A percentile compares a stretch with the other conserved stretches of the same genome.
These are phyloP conservation scores for Exophiala sp. DNA, from an alignment of 2,329 filamentous ascomycete species.

Conservation along the genomic window DNA sequence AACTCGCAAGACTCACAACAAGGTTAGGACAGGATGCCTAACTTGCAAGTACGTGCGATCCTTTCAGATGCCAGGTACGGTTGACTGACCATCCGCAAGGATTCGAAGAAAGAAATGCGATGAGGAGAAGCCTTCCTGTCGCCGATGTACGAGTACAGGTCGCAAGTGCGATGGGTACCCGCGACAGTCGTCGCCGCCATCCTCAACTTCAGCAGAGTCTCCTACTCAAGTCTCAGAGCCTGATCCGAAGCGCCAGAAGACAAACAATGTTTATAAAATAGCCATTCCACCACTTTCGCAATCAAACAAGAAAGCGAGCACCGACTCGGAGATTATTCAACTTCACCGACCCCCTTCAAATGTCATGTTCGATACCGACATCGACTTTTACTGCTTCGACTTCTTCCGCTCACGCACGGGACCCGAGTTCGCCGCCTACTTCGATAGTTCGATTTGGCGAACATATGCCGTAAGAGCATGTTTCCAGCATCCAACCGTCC, in stretches of 20 bases:
- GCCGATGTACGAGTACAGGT: conserved; percentile 33
- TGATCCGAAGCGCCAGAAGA: conserved; percentile 28
- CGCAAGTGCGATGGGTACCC: conserved; percentile 34
- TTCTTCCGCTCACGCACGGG: conserved; percentile 34
- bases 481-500: conserved; percentile 24
- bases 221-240: conserved; percentile 23
- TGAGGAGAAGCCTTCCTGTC: conserved; percentile 32
- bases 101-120: conserved; percentile 34
- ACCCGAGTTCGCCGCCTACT: conserved; percentile 27
- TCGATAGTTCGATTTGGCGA: conserved; percentile 28
- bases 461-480: conserved; percentile 19
- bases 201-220: conserved; percentile 20
- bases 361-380: conserved; percentile 23
- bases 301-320: conserved; percentile 24
- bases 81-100: conserved; percentile 7
- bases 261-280: conserved; percentile 7
- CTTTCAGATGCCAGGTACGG: background rate
- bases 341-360: conserved; percentile 14
- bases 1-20: conserved; percentile 26
- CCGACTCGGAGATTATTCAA: conserved; percentile 27
- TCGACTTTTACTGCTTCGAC: conserved; percentile 32
- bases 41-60: conserved; percentile 26
- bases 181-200: conserved; percentile 1
- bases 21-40: conserved; percentile 27
- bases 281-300: conserved; percentile 13